phyloP scores from a whole-genome alignment of 495 filamentous ascomycete species.

The Endocarpon pusillum region DNA sequence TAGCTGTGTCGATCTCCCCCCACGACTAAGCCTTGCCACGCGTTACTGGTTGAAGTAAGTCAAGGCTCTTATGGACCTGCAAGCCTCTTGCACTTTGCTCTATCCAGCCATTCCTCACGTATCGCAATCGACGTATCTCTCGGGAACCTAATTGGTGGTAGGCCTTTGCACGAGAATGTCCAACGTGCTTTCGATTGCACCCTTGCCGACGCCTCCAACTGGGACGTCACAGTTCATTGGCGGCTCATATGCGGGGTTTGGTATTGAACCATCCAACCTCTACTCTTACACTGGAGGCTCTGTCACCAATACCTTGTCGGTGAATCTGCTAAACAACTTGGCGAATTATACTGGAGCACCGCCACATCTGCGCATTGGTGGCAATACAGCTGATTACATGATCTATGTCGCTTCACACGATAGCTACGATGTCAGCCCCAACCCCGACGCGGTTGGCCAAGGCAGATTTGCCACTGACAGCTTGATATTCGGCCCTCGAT shows the following conservation, averaged over 20 bases:
- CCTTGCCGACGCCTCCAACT: slow-evolving; percentile 2
- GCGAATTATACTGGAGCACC: slow-evolving; percentile 19
- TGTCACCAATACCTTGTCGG: slow-evolving; percentile 14
- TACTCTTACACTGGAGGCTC: slow-evolving; percentile 20
- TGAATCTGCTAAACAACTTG: slow-evolving; percentile 21
- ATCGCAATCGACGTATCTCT: too few relatives aligned
- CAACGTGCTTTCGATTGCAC: not conserved
- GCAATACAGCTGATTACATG: slow-evolving; percentile 23
- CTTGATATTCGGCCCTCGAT: slow-evolving; percentile 17
- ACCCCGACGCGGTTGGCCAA: slow-evolving; percentile 9
- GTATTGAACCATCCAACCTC: slow-evolving; percentile 24
- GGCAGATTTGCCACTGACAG: slow-evolving; percentile 13
- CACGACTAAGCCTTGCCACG: too few relatives aligned
- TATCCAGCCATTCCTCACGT: too few relatives aligned
- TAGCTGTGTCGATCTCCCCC: too few relatives aligned
- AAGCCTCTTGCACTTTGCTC: too few relatives aligned
- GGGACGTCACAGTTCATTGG: slow-evolving; percentile 5
- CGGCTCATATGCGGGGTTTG: slow-evolving; percentile 20
- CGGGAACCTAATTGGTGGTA: too few relatives aligned
- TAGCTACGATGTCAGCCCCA: slow-evolving; percentile 10
- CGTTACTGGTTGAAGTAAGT: too few relatives aligned
- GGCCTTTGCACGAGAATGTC: too few relatives aligned
- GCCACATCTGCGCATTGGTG: slow-evolving; percentile 19
- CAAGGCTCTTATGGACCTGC: too few relatives aligned
- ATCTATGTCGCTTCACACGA: slow-evolving; percentile 12